Evolutionary conservation across 2,329 filamentous ascomycete species (phyloP).

Genomic region (Huntiella abstrusa): DNA sequence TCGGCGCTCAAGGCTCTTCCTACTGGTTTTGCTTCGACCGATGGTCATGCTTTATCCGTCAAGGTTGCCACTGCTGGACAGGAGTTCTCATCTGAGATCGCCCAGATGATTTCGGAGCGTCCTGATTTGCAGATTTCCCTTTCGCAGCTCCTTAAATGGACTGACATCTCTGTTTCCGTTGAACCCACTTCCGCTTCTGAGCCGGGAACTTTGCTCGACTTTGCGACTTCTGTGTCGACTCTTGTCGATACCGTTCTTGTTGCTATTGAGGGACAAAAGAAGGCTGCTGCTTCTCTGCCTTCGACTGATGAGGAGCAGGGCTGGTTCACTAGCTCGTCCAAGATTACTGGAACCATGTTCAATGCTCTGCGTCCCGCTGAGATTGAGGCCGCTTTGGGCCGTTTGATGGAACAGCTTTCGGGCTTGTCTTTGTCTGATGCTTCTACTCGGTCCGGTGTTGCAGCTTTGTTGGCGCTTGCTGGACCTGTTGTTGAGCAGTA

Average conservation of each 20-base stretch:
- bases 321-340: conserved; percentile 25
- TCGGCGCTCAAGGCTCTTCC: conserved; percentile 30
- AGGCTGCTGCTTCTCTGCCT: conserved; percentile 33
- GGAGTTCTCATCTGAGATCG: conserved; percentile 24
- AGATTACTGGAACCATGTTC: conserved; percentile 6
- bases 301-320: conserved; percentile 15
- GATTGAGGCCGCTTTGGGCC: conserved; percentile 21
- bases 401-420: conserved; percentile 17
- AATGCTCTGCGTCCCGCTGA: conserved; percentile 8
- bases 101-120: conserved; percentile 20
- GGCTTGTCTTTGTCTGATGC: not conserved
- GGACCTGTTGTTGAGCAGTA: conserved; percentile 63
- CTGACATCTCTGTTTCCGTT: conserved; percentile 18
- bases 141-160: conserved; percentile 48
- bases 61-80: conserved; percentile 21
- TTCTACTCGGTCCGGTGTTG: not conserved
- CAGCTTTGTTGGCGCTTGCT: conserved; percentile 34
- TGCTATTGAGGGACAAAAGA: conserved; percentile 54
- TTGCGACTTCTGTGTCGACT: conserved; percentile 40
- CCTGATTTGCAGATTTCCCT: conserved; percentile 47
- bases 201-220: conserved; percentile 17
- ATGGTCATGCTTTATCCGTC: conserved; percentile 18
- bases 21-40: conserved; percentile 25
- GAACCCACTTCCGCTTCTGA: conserved; percentile 14
- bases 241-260: conserved; percentile 63